phyloP scores from a whole-genome alignment of 768 basidiomycete genomes.

The Thelephora aurantiotincta region DNA sequence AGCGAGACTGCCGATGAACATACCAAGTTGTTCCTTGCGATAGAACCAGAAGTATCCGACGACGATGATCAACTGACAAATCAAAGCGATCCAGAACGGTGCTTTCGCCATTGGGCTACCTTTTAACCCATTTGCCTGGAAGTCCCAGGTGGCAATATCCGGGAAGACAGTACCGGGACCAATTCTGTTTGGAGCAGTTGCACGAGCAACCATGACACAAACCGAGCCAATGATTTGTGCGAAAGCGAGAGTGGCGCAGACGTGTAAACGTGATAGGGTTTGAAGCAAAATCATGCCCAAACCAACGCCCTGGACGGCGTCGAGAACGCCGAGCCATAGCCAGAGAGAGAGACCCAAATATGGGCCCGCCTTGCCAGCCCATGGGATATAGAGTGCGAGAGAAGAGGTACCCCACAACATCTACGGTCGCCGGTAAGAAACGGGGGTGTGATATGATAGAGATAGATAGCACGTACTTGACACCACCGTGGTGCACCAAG shows the following conservation, averaged over 20 bases:
- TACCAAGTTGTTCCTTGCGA: conserved; percentile 84
- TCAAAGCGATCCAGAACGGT: conserved; percentile 78
- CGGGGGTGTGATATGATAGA: neutral
- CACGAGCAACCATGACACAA: conserved; percentile 88
- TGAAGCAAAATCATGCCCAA: conserved; percentile 82
- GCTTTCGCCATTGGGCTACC: conserved; percentile 77
- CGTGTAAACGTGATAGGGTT: conserved; percentile 87
- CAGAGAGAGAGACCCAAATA: conserved; percentile 84
- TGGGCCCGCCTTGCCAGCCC: conserved; percentile 77
- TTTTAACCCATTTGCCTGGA: conserved; percentile 42
- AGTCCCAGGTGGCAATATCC: conserved; percentile 84
- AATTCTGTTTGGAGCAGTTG: conserved; percentile 78
- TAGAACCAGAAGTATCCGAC: conserved; percentile 96
- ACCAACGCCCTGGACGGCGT: conserved; percentile 89
- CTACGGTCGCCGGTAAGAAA: conserved; percentile 16
- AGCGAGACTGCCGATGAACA: conserved; percentile 13
- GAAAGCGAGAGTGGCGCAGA: conserved; percentile 85
- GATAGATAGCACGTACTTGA: conserved; percentile 37
- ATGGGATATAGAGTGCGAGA: conserved; percentile 83
- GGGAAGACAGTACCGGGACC: conserved; percentile 89
- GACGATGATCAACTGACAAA: conserved; percentile 75
- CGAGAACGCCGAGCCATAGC: conserved; percentile 92
- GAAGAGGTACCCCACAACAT: conserved; percentile 96
- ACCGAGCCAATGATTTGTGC: conserved; percentile 82
- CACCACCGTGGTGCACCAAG: conserved; percentile 92